A percentile compares a stretch with the other conserved stretches of the same genome.
Conservation (phyloP, 2,329 filamentous ascomycete species). For the Lachnellula suecica region DNA sequence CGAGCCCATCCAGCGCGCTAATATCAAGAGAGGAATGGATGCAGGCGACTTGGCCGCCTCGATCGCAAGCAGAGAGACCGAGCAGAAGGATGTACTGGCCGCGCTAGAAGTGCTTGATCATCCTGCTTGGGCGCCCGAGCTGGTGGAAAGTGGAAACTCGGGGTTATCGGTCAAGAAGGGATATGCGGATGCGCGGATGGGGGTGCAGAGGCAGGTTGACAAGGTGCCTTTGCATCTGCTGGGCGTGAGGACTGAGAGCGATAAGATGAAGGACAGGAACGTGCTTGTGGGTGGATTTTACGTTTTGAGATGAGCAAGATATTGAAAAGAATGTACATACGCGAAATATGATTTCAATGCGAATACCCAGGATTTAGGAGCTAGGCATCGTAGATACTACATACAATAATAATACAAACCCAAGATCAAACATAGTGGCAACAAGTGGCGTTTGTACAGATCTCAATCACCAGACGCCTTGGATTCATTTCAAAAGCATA, state of each 20-base stretch:
- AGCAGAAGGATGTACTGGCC: slow-evolving; percentile 38
- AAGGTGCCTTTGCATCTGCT: slow-evolving; percentile 57
- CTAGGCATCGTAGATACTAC: too few species aligned
- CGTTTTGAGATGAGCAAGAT: slow-evolving; percentile 26
- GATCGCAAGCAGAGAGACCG: slow-evolving; percentile 37
- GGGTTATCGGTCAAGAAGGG: slow-evolving; percentile 41
- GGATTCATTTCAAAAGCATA: not conserved
- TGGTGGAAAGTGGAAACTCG: slow-evolving; percentile 39
- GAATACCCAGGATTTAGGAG: too few species aligned
- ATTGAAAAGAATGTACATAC: not conserved
- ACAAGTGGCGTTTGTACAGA: too few species aligned
- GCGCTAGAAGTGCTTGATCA: slow-evolving; percentile 37
- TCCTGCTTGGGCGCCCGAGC: slow-evolving; percentile 38
- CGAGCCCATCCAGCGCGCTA: slow-evolving; percentile 39
- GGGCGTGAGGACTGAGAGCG: slow-evolving; percentile 54
- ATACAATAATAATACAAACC: too few species aligned
- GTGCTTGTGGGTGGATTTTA: slow-evolving; percentile 37
- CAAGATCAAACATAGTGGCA: too few species aligned
- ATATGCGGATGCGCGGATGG: slow-evolving; percentile 47
- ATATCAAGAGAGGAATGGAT: slow-evolving; percentile 43
- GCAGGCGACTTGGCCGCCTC: slow-evolving; percentile 37
- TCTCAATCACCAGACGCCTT: too few species aligned
- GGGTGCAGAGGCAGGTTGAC: slow-evolving; percentile 55
- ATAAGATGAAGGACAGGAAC: slow-evolving; percentile 45
- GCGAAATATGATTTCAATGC: too few species aligned